Evolutionary conservation across 805 yeast species (phyloP).

Genomic region (Sugiyamaella americana): DNA sequence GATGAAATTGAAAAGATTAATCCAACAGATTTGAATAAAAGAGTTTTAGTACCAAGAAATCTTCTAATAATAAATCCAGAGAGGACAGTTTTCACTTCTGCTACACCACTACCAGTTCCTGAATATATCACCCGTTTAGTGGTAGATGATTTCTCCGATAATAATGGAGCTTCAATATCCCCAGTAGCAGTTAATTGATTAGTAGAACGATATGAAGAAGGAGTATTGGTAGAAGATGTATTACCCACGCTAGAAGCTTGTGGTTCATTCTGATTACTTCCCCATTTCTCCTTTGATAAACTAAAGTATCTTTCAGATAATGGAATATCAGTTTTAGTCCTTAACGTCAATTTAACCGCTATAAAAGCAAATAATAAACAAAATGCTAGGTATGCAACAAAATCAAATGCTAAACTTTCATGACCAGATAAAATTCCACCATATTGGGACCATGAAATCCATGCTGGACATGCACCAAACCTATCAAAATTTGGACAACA

Average conservation of each 20-base stretch:
- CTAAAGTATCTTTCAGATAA: not conserved
- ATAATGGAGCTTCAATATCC: no score
- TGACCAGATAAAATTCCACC: constrained; percentile 1
- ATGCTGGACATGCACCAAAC: constrained; percentile 32
- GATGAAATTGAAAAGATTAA: constrained; percentile 50
- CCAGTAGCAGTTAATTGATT: not conserved
- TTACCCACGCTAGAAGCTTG: not conserved
- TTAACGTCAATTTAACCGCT: constrained; percentile 42
- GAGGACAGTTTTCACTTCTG: constrained; percentile 54
- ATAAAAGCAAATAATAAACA: constrained; percentile 40
- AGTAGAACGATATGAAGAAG: not conserved
- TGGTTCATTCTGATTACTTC: not conserved
- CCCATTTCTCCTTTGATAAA: not conserved
- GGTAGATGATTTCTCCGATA: not conserved
- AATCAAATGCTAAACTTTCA: constrained; percentile 5
- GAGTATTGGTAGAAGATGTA: not conserved
- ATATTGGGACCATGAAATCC: constrained; percentile 42
- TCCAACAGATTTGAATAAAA: constrained; percentile 43
- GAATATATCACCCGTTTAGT: constrained; percentile 37
- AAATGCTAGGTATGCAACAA: constrained; percentile 31
- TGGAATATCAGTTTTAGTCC: constrained; percentile 39
- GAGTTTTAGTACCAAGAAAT: constrained; percentile 47
- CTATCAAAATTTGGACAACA: constrained; percentile 34
- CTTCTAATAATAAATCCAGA: constrained; percentile 53
- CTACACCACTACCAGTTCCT: constrained; percentile 56